Evolutionary conservation across 345 rosid species (phyloP).

Genomic region (Brassica incana): DNA sequence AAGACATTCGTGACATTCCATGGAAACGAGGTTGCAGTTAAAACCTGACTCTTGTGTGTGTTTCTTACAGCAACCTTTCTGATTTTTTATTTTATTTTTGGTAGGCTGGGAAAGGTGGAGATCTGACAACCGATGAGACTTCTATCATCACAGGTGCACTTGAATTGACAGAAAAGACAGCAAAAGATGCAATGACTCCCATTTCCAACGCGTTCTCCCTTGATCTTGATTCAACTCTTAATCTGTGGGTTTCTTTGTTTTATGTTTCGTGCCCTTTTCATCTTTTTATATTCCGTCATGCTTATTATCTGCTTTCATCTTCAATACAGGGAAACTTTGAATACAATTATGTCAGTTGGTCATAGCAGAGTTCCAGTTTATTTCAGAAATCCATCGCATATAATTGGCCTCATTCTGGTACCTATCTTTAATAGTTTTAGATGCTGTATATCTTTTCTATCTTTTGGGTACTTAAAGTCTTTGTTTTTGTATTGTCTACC

Average conservation of each 20-base stretch:
- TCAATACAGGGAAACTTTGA: constrained; percentile 69
- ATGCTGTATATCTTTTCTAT: neutral
- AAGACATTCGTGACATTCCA: constrained; percentile 89
- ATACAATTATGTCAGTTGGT: constrained; percentile 83
- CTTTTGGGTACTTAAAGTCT: neutral
- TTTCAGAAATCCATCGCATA: constrained; percentile 62
- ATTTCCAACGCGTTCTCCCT: constrained; percentile 96
- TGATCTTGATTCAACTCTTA: constrained; percentile 92
- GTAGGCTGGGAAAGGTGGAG: constrained; percentile 98
- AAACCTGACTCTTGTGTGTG: neutral
- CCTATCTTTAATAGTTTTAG: constrained; percentile 14
- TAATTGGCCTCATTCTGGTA: constrained; percentile 93
- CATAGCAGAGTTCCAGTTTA: constrained; percentile 97
- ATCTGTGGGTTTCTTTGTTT: constrained; percentile 63
- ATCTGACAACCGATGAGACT: constrained; percentile 89
- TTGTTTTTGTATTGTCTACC: neutral
- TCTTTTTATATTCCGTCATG: constrained; percentile 1
- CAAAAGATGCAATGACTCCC: constrained; percentile 93
- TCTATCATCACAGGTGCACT: constrained; percentile 96
- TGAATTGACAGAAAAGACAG: constrained; percentile 88
- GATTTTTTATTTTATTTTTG: neutral
- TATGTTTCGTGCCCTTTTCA: constrained; percentile 9
- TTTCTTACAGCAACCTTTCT: neutral
- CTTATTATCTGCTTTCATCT: constrained; percentile 3
- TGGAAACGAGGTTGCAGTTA: constrained; percentile 49